Evolutionary conservation across 106 monocot genomes (phyloP).

Genomic region (Allium sativum): DNA sequence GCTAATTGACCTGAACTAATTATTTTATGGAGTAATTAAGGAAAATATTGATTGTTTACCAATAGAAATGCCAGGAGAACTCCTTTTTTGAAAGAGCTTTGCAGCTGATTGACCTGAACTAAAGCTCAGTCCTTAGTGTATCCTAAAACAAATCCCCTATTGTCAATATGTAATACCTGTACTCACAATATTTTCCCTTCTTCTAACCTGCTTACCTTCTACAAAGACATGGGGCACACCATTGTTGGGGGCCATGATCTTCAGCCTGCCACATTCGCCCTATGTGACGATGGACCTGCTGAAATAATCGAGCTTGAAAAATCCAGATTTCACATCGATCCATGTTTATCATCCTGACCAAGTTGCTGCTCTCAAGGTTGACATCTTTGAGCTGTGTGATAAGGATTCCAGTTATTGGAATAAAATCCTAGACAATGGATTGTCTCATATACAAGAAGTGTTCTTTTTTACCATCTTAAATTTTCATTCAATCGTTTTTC

Average conservation of each 20-base stretch:
- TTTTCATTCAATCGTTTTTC: too few relatives aligned
- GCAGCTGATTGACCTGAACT: too few relatives aligned
- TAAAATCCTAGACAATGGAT: conserved; percentile 47
- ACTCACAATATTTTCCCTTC: neutral
- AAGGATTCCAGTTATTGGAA: conserved; percentile 52
- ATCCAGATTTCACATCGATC: conserved; percentile 92
- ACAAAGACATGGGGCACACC: conserved; percentile 92
- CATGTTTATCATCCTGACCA: conserved; percentile 79
- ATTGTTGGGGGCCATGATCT: conserved; percentile 95
- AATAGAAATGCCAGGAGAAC: too few relatives aligned
- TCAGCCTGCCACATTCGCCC: conserved; percentile 93
- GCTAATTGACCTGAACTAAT: too few relatives aligned
- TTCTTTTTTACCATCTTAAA: conserved; percentile 2
- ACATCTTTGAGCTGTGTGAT: conserved; percentile 68
- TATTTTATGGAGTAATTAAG: too few relatives aligned
- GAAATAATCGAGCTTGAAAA: conserved; percentile 84
- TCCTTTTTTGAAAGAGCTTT: too few relatives aligned
- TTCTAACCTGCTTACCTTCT: conserved; percentile 87
- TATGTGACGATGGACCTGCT: conserved; percentile 82
- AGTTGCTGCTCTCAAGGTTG: conserved; percentile 37
- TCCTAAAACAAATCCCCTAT: too few relatives aligned
- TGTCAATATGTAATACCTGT: too few relatives aligned
- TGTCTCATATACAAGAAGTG: conserved; percentile 68
- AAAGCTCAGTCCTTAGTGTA: too few relatives aligned
- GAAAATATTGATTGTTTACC: too few relatives aligned